Conservation (phyloP, 2,329 filamentous ascomycete genomes). For the Drechslerella stenobrocha region DNA sequence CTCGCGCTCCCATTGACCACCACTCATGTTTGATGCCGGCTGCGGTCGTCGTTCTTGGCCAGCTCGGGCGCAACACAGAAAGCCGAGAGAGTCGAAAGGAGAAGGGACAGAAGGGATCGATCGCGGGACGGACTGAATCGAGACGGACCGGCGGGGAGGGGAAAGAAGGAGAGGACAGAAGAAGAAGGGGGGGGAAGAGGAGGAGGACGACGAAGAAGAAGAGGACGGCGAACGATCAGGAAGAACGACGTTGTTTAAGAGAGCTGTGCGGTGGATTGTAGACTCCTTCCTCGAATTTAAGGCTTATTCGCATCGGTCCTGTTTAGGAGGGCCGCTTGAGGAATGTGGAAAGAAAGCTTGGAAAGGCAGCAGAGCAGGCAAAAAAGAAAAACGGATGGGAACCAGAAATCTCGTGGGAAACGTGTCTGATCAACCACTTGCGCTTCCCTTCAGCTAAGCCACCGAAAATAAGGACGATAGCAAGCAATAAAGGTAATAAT, state of each 20-base stretch:
- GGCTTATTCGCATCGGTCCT: conserved; percentile 12
- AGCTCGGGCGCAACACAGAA: conserved; percentile 22
- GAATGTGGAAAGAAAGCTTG: conserved; percentile 48
- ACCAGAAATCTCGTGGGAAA: conserved; percentile 45
- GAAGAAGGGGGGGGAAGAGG: background rate
- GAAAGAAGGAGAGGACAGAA: background rate
- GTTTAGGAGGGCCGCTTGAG: conserved; percentile 45
- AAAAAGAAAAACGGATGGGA: conserved; percentile 17
- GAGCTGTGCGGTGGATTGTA: background rate
- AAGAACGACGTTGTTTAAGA: conserved; percentile 1
- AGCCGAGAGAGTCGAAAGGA: conserved; percentile 3
- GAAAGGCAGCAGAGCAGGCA: conserved; percentile 4
- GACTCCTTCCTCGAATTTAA: conserved; percentile 21
- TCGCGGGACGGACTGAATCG: background rate
- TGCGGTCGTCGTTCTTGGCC: background rate
- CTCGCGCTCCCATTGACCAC: conserved; percentile 40
- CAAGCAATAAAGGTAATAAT: background rate
- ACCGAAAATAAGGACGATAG: conserved; percentile 1
- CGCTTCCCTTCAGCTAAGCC: conserved; percentile 47
- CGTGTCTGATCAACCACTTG: conserved; percentile 47
- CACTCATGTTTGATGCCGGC: conserved; percentile 31
- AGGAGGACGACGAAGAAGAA: too few species aligned
- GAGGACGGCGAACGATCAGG: too few species aligned
- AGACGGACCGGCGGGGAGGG: background rate
- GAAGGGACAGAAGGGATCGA: background rate